Evolutionary conservation across 2,329 filamentous ascomycete species (phyloP), one percentile per base, ranked within the genome.

Genomic region (Paraconiothyrium brasiliense): DNA sequence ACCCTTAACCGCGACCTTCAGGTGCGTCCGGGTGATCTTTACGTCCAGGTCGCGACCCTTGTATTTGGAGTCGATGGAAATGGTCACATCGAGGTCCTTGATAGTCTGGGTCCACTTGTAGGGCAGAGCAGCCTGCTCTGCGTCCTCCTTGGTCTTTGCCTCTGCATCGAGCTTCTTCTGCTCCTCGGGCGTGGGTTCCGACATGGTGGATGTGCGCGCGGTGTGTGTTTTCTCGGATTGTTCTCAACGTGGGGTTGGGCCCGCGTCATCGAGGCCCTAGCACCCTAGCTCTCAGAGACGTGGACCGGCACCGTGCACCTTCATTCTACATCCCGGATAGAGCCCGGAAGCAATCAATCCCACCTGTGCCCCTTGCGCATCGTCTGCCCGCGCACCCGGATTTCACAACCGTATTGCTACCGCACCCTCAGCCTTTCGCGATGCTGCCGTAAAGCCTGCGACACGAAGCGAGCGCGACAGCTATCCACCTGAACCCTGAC

Each of bases 61-160:
- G 70, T 94, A 83, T 79, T 94, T 97, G 27, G 86, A 90, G 0
- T 94, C 91, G 0, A 99, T 88, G 32, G 86, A 83, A 61, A 96
- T 86, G 54, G 86, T 90, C 72, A 98, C 82, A 76, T 97, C 92
- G 63, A 97, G 83, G 76, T 98, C 95, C 70, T 85, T 86, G 77
- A 99, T 97, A 27, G 91, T 94, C 82, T 99, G 95, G 11, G 87
- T 91, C 95, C 95, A 99, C 83, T 96, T 95, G 89, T 99, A 99
- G 0, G 95, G 95, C 46, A 99, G 89, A 27, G 90, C 87, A 46
- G 89, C 91, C 84, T 99, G 95, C 82, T 99, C 95, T 71, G 90
- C 91, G 59, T 87, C 84, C 82, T 99, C 93, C 77, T 90, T 89
- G 64, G 88, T 90, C 72, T 85, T 85, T 67, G 83, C 84, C 70